A percentile compares a stretch with the other conserved stretches of the same genome.
Evolutionary conservation across 345 rosid species (phyloP).

Genomic region (Corchorus olitorius): DNA sequence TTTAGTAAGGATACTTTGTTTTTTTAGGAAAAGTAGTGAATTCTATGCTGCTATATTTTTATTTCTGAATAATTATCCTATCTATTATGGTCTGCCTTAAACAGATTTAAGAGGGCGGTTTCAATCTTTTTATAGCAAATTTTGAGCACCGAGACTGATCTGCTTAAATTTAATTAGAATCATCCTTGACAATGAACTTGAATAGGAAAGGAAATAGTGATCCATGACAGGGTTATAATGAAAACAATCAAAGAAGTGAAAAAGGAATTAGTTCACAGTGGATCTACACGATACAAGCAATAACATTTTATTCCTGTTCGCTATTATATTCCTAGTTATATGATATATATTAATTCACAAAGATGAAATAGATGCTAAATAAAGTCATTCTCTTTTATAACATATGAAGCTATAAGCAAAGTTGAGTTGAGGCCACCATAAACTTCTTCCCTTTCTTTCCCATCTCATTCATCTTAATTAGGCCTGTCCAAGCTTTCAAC

Average conservation of each 20-base stretch:
- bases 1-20: too few relatives aligned
- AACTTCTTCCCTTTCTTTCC: conserved; percentile 83
- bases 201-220: neutral
- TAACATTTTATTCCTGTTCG: neutral
- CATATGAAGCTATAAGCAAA: neutral
- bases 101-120: too few relatives aligned
- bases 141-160: too few relatives aligned
- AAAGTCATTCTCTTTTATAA: neutral
- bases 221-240: neutral
- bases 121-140: too few relatives aligned
- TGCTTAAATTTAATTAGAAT: too few relatives aligned
- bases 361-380: neutral
- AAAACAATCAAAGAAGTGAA: neutral
- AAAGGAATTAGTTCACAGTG: neutral
- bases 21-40: too few relatives aligned
- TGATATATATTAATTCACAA: conserved; percentile 11
- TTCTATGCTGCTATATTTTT: too few relatives aligned
- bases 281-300: neutral
- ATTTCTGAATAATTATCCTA: too few relatives aligned
- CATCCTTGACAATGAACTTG: too few relatives aligned
- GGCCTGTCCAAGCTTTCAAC: conserved; percentile 40
- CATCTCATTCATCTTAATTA: conserved; percentile 47
- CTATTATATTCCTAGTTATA: neutral
- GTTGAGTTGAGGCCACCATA: neutral
- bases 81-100: too few relatives aligned